phyloP scores from a whole-genome alignment of 2,329 filamentous ascomycete genomes.

The Talaromyces albobiverticillius region DNA sequence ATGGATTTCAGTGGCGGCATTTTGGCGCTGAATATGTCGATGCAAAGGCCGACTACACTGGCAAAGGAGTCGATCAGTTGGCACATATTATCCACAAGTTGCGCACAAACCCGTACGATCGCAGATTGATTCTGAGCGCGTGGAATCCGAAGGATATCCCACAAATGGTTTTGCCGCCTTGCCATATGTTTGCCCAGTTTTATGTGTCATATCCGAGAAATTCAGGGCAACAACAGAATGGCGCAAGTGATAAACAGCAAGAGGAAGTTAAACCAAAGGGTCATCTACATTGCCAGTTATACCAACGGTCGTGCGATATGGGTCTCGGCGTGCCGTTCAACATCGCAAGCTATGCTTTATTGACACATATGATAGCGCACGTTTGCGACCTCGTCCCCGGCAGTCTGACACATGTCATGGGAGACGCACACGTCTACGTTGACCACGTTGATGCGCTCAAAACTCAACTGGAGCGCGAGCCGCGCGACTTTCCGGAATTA shows the following conservation, averaged over 20 bases:
- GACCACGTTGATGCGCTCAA: constrained; percentile 88
- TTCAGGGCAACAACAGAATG: constrained; percentile 18
- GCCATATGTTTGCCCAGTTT: constrained; percentile 97
- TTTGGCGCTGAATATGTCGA: constrained; percentile 90
- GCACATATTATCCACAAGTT: constrained; percentile 87
- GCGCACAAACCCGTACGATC: constrained; percentile 77
- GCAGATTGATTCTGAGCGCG: constrained; percentile 83
- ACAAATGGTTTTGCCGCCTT: constrained; percentile 89
- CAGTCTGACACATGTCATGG: constrained; percentile 91
- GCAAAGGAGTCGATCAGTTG: constrained; percentile 88
- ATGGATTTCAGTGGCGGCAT: constrained; percentile 98
- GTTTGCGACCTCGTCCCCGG: constrained; percentile 81
- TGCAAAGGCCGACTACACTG: constrained; percentile 74
- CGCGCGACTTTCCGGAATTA: constrained; percentile 74
- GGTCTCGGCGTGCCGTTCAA: constrained; percentile 97
- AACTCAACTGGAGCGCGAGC: constrained; percentile 75
- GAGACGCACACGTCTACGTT: constrained; percentile 93
- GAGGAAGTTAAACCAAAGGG: constrained; percentile 52
- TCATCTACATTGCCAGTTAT: constrained; percentile 80
- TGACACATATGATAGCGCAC: constrained; percentile 93
- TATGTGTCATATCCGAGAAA: constrained; percentile 71
- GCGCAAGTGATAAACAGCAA: constrained; percentile 15
- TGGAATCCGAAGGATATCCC: constrained; percentile 89
- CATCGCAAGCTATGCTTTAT: constrained; percentile 87
- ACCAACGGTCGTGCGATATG: constrained; percentile 96